phyloP scores from a whole-genome alignment of 2,329 filamentous ascomycete species.

The Spiromastix sp. region DNA sequence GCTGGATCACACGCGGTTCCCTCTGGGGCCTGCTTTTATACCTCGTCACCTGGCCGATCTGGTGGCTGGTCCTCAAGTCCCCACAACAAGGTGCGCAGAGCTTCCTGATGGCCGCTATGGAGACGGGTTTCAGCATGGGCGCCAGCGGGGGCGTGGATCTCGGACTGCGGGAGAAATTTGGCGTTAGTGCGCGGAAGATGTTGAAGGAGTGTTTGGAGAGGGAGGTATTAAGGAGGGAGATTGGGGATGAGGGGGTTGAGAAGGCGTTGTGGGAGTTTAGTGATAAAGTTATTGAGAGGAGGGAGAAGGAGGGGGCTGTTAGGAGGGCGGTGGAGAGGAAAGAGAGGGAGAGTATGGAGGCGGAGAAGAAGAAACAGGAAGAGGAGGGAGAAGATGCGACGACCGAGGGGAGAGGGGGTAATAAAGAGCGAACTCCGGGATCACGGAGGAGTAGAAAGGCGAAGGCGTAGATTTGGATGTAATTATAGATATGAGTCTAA shows the following conservation, averaged over 20 bases:
- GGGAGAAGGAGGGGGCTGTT: constrained; percentile 68
- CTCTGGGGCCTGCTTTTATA: constrained; percentile 72
- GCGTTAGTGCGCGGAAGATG: constrained; percentile 50
- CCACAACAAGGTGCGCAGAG: constrained; percentile 76
- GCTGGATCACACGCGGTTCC: constrained; percentile 78
- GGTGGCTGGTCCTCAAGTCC: constrained; percentile 84
- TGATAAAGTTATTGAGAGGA: constrained; percentile 68
- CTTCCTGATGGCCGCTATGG: constrained; percentile 77
- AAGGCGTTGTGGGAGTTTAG: constrained; percentile 86
- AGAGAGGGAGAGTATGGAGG: constrained; percentile 19
- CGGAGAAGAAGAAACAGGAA: constrained; percentile 12
- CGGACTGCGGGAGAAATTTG: not conserved
- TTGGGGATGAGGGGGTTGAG: constrained; percentile 67
- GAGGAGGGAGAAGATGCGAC: constrained; percentile 5
- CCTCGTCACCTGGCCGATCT: constrained; percentile 63
- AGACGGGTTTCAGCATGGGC: constrained; percentile 55
- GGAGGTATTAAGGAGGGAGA: constrained; percentile 59
- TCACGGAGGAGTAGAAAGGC: constrained; percentile 32
- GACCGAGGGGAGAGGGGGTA: constrained; percentile 4
- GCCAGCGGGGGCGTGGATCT: constrained; percentile 10
- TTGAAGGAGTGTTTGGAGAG: constrained; percentile 84
- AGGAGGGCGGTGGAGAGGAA: constrained; percentile 51
- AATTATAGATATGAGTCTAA: not conserved
- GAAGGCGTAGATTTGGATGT: constrained; percentile 10
- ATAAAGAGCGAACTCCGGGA: constrained; percentile 23